Base-by-base conservation (phyloP, 1,284 basidiomycete species). In the Pterula multifida region DNA sequence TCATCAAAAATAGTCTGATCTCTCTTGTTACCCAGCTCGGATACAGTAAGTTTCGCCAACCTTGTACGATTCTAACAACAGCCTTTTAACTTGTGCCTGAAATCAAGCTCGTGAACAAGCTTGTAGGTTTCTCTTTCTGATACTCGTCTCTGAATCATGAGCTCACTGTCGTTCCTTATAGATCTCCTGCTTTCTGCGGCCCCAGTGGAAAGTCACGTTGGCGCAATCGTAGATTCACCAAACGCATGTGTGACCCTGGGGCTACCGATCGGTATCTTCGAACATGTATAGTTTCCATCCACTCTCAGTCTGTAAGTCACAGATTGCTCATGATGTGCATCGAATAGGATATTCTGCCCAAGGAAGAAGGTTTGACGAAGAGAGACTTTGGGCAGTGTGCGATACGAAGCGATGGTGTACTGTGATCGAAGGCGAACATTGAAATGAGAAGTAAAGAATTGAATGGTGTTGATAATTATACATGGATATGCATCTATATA, bases 211-310 rank as follows among this genome's bases (percentile, higher is more conserved):
- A 79, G 78, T 51, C 84, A 87, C 57, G 75, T 88, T 51, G 84
- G 79, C 3, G 83, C 84, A 1, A 60, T 88, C 22, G 85, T 88
- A 36, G 82, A 87, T 61, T 81, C 80, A 2, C 85, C 84, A 1
- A 88, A 87, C 55, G 84, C 83, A 0, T 86, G 83, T 57, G 84
- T 86, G 1, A 87, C 83, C 0, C 66, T 88, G 36, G 82, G 73
- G 0, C 68, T 87, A 2, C 85, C 84, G 1, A 69, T 79, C 22
- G 82, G 76, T 3, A 87, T 86, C 55, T 88, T 87, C 57, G 81
- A 85, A 49, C 73, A 79, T 58, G 81, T 81, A 48, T 53, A 73
- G 65, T 26, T 49, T 25, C 2, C 21, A 50, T 46, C 35, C 9
- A 26, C n/a, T 36, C 26, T 22, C 45, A 12, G 42, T 39, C 17